Percentiles rank a stretch among this genome's conserved stretches.
These are phyloP conservation scores for Dactylonectria macrodidyma DNA, from an alignment of 2,329 filamentous ascomycete genomes.

Conservation along the genomic window DNA sequence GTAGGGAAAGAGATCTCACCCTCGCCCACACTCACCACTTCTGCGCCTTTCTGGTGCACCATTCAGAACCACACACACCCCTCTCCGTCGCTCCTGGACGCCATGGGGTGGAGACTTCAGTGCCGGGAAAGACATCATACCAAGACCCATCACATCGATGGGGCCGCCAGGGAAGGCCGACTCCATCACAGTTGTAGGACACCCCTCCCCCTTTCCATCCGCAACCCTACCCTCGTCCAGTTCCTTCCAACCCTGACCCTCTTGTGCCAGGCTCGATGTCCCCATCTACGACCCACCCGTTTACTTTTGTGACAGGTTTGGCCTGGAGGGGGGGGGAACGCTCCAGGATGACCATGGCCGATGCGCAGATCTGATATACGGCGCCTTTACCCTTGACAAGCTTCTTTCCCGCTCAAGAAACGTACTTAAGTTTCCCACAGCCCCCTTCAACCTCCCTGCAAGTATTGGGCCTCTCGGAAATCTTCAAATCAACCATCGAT, in stretches of 20 bases:
- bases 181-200: slow-evolving; percentile 38
- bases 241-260: slow-evolving; percentile 39
- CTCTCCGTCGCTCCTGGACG: slow-evolving; percentile 9
- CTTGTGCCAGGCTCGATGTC: slow-evolving; percentile 46
- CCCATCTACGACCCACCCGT: slow-evolving; percentile 39
- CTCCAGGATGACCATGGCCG: slow-evolving; percentile 41
- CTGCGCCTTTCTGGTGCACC: slow-evolving; percentile 17
- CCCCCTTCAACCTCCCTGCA: slow-evolving; percentile 43
- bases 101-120: slow-evolving; percentile 41
- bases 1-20: slow-evolving; percentile 39
- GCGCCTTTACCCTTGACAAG: slow-evolving; percentile 46
- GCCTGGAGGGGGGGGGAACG: slow-evolving; percentile 36
- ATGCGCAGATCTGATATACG: slow-evolving; percentile 50
- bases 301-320: slow-evolving; percentile 47
- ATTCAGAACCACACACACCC: slow-evolving; percentile 31
- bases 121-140: slow-evolving; percentile 45
- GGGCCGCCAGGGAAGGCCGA: slow-evolving; percentile 42
- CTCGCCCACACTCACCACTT: slow-evolving; percentile 37
- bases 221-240: slow-evolving; percentile 29
- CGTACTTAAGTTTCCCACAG: slow-evolving; percentile 50
- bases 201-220: slow-evolving; percentile 37
- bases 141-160: slow-evolving; percentile 37
- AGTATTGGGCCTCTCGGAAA: slow-evolving; percentile 38
- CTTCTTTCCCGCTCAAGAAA: slow-evolving; percentile 46
- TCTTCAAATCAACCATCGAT: slow-evolving; percentile 34